phyloP scores from a whole-genome alignment of 163 green algal genomes.

The Chloroidium sp. region DNA sequence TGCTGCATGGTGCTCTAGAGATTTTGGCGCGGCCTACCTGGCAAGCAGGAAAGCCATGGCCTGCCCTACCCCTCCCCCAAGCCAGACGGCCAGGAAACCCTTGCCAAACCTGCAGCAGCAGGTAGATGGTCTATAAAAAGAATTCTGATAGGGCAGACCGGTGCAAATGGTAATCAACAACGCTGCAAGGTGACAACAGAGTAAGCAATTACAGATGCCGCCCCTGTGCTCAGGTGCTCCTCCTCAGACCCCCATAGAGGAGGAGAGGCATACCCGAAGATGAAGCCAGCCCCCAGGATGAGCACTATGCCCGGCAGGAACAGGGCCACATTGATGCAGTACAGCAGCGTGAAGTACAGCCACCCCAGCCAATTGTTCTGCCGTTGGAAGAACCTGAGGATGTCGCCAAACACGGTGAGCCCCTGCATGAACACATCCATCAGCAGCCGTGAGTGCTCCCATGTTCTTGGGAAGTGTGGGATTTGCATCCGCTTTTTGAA shows the following conservation, averaged over 20 bases:
- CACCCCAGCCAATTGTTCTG: conserved; percentile 52
- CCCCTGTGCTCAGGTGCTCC: too few relatives aligned
- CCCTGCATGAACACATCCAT: conserved; percentile 19
- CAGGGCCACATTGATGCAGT: conserved; percentile 19
- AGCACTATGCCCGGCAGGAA: conserved; percentile 25
- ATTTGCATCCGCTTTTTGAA: background rate
- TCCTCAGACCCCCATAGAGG: background rate
- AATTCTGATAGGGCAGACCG: background rate
- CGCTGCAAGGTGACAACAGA: background rate
- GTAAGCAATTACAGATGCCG: background rate
- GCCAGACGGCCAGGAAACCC: conserved; percentile 24
- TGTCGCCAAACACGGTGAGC: conserved; percentile 35
- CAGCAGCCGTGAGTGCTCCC: background rate
- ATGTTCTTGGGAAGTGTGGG: background rate
- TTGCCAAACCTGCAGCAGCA: conserved; percentile 24
- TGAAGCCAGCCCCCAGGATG: conserved; percentile 25
- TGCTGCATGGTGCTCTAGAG: background rate
- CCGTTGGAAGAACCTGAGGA: conserved; percentile 44
- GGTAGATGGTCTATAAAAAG: background rate
- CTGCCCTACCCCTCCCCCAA: conserved; percentile 21
- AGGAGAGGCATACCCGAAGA: conserved; percentile 20
- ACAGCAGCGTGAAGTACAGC: conserved; percentile 32
- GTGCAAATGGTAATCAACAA: background rate
- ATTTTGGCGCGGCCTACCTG: background rate
- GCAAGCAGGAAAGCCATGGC: conserved; percentile 23